A percentile compares a stretch with the other conserved stretches of the same genome.
These are phyloP conservation scores for Solanum dulcamara DNA, from an alignment of 257 asterid species.

Conservation along the genomic window DNA sequence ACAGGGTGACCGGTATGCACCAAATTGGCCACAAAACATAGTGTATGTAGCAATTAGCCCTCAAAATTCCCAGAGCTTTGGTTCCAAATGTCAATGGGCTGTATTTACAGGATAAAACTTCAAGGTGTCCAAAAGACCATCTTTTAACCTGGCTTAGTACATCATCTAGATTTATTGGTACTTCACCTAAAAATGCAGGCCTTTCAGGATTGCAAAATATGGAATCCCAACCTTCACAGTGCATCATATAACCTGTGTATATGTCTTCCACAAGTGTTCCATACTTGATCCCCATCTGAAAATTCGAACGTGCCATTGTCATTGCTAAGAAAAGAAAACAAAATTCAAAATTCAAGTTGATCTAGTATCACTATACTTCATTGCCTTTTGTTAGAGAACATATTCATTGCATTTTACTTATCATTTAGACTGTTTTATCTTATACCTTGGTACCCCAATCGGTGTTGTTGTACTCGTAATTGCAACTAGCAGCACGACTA, in stretches of 20 bases:
- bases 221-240: conserved; percentile 20
- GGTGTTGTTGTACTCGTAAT: conserved; percentile 1
- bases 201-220: conserved; percentile 10
- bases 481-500: conserved; percentile 2
- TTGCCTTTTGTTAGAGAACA: not conserved
- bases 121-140: conserved; percentile 16
- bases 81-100: conserved; percentile 16
- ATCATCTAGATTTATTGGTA: conserved; percentile 15
- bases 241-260: conserved; percentile 18
- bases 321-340: not conserved
- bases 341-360: too few relatives aligned
- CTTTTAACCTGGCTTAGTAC: conserved; percentile 12
- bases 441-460: conserved; percentile 20
- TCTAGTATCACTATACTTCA: too few relatives aligned
- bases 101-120: conserved; percentile 7
- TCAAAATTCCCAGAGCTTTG: not conserved
- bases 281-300: conserved; percentile 26
- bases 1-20: not conserved
- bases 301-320: not conserved
- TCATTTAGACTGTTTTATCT: not conserved
- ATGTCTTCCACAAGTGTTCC: conserved; percentile 22
- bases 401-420: not conserved
- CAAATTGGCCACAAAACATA: conserved; percentile 1
- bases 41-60: conserved; percentile 1
- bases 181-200: conserved; percentile 22